A percentile compares a stretch with the other conserved stretches of the same genome.
phyloP scores from a whole-genome alignment of 306 rosid genomes.

The Neltuma alba region DNA sequence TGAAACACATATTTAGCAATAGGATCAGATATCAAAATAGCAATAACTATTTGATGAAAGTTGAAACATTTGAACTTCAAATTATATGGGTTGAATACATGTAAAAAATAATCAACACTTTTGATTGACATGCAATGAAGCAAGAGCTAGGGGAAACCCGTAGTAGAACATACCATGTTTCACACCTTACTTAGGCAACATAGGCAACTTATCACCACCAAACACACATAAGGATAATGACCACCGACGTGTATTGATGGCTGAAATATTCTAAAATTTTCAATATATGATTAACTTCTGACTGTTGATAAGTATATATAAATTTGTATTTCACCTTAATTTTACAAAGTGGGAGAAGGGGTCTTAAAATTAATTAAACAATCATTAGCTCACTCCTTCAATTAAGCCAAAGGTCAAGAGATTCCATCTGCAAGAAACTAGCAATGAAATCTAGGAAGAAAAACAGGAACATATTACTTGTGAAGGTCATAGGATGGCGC shows the following conservation, averaged over 20 bases:
- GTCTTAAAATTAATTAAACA: not conserved
- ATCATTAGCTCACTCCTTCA: conserved; percentile 1
- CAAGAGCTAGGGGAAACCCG: not conserved
- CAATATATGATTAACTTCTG: not conserved
- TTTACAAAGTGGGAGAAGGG: not conserved
- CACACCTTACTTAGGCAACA: not conserved
- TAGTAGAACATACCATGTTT: not conserved
- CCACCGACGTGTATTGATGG: not conserved
- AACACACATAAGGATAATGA: not conserved
- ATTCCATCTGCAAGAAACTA: not conserved
- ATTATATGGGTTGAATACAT: not conserved
- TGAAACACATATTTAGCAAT: conserved; percentile 37
- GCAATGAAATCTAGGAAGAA: not conserved
- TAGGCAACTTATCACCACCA: conserved; percentile 7
- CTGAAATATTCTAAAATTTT: not conserved
- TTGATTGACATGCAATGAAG: not conserved
- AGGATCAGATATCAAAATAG: conserved; percentile 13
- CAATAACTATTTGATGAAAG: not conserved
- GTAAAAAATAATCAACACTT: not conserved
- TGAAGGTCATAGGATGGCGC: not conserved
- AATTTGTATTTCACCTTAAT: not conserved
- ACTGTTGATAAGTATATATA: not conserved
- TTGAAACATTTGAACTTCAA: not conserved
- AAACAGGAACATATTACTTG: not conserved
- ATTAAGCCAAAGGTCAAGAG: not conserved